Evolutionary conservation across 208 protist species (phyloP).

Genomic region (Trypanosoma cruzi): DNA sequence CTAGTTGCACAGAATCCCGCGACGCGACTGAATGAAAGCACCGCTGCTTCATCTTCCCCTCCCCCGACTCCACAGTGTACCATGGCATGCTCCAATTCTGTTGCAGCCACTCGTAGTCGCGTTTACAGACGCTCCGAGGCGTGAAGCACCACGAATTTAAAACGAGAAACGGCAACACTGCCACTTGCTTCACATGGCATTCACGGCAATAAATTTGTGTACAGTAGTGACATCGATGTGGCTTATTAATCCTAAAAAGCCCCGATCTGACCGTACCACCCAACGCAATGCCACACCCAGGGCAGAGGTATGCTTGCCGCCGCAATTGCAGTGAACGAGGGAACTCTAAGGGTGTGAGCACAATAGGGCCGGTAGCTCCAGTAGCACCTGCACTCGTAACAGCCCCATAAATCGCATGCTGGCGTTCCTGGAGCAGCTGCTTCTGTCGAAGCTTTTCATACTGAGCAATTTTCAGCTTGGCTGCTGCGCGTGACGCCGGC

Average conservation of each 20-base stretch:
- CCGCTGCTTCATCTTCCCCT: slow-evolving; percentile 1
- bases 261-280: background rate
- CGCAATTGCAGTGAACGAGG: slow-evolving; percentile 11
- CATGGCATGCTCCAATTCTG: slow-evolving; percentile 1
- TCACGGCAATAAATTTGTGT: slow-evolving; percentile 17
- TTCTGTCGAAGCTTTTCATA: background rate
- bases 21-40: background rate
- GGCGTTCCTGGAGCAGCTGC: background rate
- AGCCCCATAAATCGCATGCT: background rate
- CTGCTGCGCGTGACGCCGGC: background rate
- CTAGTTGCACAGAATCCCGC: slow-evolving; percentile 7
- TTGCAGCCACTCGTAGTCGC: slow-evolving; percentile 17
- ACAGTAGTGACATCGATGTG: slow-evolving; percentile 28
- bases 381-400: background rate
- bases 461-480: background rate
- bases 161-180: slow-evolving; percentile 19
- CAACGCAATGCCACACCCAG: background rate
- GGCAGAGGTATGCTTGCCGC: slow-evolving; percentile 3
- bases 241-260: background rate
- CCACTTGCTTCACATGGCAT: slow-evolving; percentile 6
- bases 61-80: background rate
- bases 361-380: background rate
- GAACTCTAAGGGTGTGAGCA: background rate
- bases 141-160: slow-evolving; percentile 16
- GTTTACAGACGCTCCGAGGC: slow-evolving; percentile 9